These are phyloP conservation scores for Lactarius hengduanensis DNA, from an alignment of 768 basidiomycete genomes.

Conservation along the genomic window DNA sequence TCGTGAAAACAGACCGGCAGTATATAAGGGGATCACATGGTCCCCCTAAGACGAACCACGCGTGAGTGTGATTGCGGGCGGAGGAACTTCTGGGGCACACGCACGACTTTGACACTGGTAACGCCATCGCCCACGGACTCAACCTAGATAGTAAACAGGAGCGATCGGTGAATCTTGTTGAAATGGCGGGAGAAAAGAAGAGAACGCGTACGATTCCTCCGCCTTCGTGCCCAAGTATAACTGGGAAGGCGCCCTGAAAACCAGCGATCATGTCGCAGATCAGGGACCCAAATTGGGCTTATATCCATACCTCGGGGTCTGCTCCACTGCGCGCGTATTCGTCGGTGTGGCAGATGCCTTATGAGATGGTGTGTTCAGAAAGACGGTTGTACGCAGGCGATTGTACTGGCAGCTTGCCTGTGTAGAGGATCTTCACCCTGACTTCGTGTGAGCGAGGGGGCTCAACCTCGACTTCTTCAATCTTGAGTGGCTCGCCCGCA, in stretches of 20 bases:
- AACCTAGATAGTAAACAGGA: conserved; percentile 55
- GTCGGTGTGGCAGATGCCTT: conserved; percentile 96
- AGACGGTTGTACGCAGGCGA: neutral
- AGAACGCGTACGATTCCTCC: conserved; percentile 70
- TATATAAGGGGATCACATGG: conserved; percentile 96
- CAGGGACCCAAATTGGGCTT: neutral
- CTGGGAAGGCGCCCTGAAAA: conserved; percentile 78
- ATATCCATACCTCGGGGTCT: conserved; percentile 76
- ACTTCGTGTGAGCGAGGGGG: conserved; percentile 92
- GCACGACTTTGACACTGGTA: conserved; percentile 62
- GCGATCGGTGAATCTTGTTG: conserved; percentile 8
- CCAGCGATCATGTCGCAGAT: conserved; percentile 21
- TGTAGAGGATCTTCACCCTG: conserved; percentile 87
- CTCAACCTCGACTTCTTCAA: conserved; percentile 93
- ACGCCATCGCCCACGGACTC: conserved; percentile 98
- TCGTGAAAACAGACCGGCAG: conserved; percentile 58
- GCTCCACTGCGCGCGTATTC: conserved; percentile 96
- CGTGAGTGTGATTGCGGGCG: conserved; percentile 3
- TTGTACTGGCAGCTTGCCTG: conserved; percentile 50
- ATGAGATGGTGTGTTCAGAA: neutral
- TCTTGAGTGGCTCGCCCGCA: conserved; percentile 77
- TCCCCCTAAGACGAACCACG: conserved; percentile 56
- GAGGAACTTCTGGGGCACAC: conserved; percentile 29
- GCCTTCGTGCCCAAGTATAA: conserved; percentile 94
- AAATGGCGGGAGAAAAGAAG: neutral